Conservation (phyloP, 2,329 filamentous ascomycete species). For the Lachnellula willkommii region DNA sequence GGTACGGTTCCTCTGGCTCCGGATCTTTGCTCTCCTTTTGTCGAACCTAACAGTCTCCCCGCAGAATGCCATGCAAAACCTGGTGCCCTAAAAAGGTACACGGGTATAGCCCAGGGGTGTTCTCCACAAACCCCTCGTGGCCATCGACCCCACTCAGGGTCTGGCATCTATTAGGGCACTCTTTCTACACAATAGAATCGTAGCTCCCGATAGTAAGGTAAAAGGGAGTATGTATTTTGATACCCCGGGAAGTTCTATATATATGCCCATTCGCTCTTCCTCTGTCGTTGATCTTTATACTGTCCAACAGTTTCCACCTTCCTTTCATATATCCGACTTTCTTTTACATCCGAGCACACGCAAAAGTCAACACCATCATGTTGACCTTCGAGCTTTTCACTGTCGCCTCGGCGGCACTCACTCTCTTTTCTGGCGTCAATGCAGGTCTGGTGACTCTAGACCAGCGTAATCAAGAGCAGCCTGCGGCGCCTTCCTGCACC, state of each 20-base stretch:
- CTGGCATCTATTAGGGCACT: too few species aligned
- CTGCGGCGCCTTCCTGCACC: conserved; percentile 23
- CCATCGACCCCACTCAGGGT: too few species aligned
- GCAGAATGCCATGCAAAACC: too few species aligned
- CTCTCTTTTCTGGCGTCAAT: conserved; percentile 18
- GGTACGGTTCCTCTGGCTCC: too few species aligned
- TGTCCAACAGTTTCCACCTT: not conserved
- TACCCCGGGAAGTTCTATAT: not conserved
- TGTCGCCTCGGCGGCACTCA: conserved; percentile 20
- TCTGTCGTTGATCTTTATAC: not conserved
- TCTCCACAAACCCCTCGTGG: too few species aligned
- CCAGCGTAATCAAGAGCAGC: conserved; percentile 18
- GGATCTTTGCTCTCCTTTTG: too few species aligned
- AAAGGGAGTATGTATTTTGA: not conserved
- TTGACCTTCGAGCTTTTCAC: conserved; percentile 15
- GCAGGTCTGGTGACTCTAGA: conserved; percentile 8
- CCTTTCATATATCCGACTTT: not conserved
- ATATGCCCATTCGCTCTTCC: not conserved
- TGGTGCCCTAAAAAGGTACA: too few species aligned
- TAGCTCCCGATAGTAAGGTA: not conserved
- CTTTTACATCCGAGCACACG: not conserved
- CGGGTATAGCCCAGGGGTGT: too few species aligned
- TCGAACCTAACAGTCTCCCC: too few species aligned
- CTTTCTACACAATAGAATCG: too few species aligned
- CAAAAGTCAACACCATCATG: conserved; percentile 10